A percentile compares a stretch with the other conserved stretches of the same genome.
Evolutionary conservation across 2,329 filamentous ascomycete species (phyloP).

Genomic region (Monilinia fructigena): DNA sequence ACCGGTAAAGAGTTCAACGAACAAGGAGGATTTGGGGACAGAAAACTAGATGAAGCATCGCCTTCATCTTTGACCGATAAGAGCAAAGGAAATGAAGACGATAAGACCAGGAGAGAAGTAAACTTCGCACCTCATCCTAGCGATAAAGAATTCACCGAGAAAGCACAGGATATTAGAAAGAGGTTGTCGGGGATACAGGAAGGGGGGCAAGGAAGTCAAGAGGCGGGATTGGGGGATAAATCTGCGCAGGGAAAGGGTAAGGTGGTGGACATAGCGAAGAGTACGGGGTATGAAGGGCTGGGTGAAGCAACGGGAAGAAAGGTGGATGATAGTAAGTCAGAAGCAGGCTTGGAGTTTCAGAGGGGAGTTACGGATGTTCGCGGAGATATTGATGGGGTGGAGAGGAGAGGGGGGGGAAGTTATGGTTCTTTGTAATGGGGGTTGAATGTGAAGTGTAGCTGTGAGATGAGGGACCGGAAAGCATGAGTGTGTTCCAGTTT

Average conservation of each 20-base stretch:
- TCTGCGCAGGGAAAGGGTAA: neutral
- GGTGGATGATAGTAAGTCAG: neutral
- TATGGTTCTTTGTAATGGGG: too few species aligned
- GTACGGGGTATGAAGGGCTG: neutral
- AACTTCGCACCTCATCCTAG: neutral
- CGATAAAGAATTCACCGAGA: neutral
- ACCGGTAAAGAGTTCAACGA: neutral
- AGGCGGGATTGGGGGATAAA: neutral
- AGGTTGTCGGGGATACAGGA: neutral
- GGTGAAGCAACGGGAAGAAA: neutral
- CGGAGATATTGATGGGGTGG: neutral
- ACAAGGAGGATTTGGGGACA: neutral
- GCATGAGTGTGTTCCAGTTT: too few species aligned
- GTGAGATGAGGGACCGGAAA: too few species aligned
- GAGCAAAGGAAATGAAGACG: neutral
- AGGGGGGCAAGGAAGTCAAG: neutral
- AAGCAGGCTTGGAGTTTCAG: constrained; percentile 9
- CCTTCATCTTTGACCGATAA: too few species aligned
- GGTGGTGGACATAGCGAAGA: neutral
- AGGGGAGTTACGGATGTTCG: neutral
- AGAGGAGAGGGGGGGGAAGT: too few species aligned
- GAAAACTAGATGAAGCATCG: too few species aligned
- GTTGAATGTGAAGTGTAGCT: too few species aligned
- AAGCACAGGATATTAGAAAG: neutral
- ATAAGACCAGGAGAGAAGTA: neutral